These are phyloP conservation scores for Orychophragmus violaceus DNA, from an alignment of 345 rosid species.

Conservation along the genomic window DNA sequence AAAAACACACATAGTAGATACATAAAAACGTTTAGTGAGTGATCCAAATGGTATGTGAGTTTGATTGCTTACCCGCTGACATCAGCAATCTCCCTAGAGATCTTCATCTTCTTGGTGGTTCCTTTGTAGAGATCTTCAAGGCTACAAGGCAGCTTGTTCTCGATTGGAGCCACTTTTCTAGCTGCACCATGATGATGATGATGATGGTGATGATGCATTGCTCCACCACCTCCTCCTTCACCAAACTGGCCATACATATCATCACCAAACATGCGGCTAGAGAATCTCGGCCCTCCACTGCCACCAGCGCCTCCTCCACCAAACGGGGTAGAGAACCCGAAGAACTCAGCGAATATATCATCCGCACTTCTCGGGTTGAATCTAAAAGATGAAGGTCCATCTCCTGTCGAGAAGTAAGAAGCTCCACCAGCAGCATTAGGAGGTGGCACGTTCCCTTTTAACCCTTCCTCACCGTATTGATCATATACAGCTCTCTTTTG, in stretches of 20 bases:
- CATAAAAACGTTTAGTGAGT: background rate
- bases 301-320: slow-evolving; percentile 36
- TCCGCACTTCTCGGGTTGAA: slow-evolving; percentile 63
- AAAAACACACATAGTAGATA: background rate
- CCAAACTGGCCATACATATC: slow-evolving; percentile 50
- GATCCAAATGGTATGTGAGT: background rate
- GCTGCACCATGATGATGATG: slow-evolving; percentile 29
- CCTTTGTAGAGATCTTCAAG: slow-evolving; percentile 60
- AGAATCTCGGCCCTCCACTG: slow-evolving; percentile 41
- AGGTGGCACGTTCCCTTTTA: slow-evolving; percentile 73
- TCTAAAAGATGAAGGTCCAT: slow-evolving; percentile 52
- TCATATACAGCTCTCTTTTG: slow-evolving; percentile 69
- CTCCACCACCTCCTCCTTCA: slow-evolving; percentile 40
- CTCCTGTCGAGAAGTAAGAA: slow-evolving; percentile 68
- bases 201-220: slow-evolving; percentile 35
- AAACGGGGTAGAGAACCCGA: slow-evolving; percentile 55
- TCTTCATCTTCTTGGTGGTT: slow-evolving; percentile 60
- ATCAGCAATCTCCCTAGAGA: slow-evolving; percentile 51
- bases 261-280: slow-evolving; percentile 58
- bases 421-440: slow-evolving; percentile 52
- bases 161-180: slow-evolving; percentile 45
- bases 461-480: slow-evolving; percentile 74
- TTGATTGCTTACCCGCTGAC: slow-evolving; percentile 39
- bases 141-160: slow-evolving; percentile 48
- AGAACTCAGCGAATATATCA: slow-evolving; percentile 70